phyloP scores from a whole-genome alignment of 23 red algal genomes.

The Gracilaria domingensis region DNA sequence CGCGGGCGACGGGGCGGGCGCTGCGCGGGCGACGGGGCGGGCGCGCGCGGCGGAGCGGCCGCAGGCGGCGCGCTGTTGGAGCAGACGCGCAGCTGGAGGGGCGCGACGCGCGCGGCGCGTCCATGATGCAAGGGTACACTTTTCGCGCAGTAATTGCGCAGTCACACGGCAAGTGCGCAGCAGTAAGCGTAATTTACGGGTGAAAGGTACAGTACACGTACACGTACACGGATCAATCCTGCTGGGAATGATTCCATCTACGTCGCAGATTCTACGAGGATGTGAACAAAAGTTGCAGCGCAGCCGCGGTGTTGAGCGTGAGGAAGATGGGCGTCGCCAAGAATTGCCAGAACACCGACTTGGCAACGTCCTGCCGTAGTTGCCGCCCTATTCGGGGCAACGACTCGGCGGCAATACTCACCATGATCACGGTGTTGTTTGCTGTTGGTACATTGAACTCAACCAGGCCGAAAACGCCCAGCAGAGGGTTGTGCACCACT shows the following conservation, averaged over 20 bases:
- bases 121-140: not conserved
- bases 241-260: too few relatives aligned
- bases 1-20: too few relatives aligned
- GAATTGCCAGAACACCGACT: constrained; percentile 46
- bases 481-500: constrained; percentile 6
- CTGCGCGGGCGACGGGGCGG: too few relatives aligned
- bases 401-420: constrained; percentile 39
- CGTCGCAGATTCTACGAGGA: not conserved
- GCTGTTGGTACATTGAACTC: constrained; percentile 58
- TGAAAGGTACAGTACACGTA: too few relatives aligned
- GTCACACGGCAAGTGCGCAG: too few relatives aligned
- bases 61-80: too few relatives aligned
- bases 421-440: constrained; percentile 63
- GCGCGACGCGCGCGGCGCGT: too few relatives aligned
- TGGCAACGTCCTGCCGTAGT: constrained; percentile 32
- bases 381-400: constrained; percentile 43
- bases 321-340: constrained; percentile 43
- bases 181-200: too few relatives aligned
- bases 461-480: constrained; percentile 51
- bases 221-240: too few relatives aligned
- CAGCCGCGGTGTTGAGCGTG: constrained; percentile 47
- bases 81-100: too few relatives aligned
- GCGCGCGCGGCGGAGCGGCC: not conserved
- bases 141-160: too few relatives aligned
- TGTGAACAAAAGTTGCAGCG: constrained; percentile 30